A percentile compares a stretch with the other conserved stretches of the same genome.
Evolutionary conservation across 306 rosid species (phyloP).

Genomic region (Ceratonia siliqua): DNA sequence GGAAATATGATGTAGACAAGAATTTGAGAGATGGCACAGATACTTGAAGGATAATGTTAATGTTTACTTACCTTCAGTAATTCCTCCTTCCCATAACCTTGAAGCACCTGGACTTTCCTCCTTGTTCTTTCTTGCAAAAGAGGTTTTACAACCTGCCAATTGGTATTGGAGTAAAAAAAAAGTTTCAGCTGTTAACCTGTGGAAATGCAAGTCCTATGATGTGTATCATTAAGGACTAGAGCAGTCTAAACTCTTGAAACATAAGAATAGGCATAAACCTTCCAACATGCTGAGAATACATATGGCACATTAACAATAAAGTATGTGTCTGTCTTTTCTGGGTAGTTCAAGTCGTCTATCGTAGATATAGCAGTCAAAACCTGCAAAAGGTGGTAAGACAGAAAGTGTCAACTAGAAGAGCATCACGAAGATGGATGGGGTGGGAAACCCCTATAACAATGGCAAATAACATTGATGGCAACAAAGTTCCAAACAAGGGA

Average conservation of each 20-base stretch:
- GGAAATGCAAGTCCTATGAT: background rate
- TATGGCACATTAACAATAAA: conserved; percentile 84
- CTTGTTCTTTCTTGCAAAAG: conserved; percentile 94
- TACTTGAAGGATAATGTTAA: background rate
- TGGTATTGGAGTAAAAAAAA: conserved; percentile 3
- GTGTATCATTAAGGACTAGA: background rate
- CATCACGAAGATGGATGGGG: background rate
- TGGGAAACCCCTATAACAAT: background rate
- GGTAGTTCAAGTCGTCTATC: conserved; percentile 94
- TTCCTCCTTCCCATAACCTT: conserved; percentile 83
- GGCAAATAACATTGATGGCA: background rate
- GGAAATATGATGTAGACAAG: background rate
- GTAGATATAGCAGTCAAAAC: conserved; percentile 86
- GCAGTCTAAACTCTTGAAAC: background rate
- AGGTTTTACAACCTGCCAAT: conserved; percentile 83
- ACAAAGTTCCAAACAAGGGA: background rate
- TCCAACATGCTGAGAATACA: conserved; percentile 98
- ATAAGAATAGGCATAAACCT: conserved; percentile 55
- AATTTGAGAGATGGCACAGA: background rate
- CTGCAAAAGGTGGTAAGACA: conserved; percentile 52
- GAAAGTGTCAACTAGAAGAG: conserved; percentile 32
- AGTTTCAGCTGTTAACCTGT: conserved; percentile 5
- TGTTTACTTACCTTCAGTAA: conserved; percentile 66
- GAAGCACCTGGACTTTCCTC: conserved; percentile 75
- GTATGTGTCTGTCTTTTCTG: conserved; percentile 93